phyloP scores from a whole-genome alignment of 441 rosid genomes.

The Corymbia calophylla region DNA sequence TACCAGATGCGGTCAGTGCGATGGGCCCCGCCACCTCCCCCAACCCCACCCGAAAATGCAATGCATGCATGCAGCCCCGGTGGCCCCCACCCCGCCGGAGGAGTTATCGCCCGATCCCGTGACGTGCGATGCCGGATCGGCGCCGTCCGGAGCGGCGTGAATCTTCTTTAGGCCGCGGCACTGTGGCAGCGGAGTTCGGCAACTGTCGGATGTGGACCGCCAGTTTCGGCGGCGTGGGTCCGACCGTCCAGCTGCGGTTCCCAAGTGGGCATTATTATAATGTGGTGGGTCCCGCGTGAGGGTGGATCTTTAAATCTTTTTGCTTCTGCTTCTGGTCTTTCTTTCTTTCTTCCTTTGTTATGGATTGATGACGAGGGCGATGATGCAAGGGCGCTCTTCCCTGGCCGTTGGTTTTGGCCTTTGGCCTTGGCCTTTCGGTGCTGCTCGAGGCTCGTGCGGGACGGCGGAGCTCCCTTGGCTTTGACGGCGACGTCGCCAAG shows the following conservation, averaged over 20 bases:
- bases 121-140: background rate
- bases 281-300: background rate
- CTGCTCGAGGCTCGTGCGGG: background rate
- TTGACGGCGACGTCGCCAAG: background rate
- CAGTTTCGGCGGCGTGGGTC: background rate
- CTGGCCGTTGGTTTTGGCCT: background rate
- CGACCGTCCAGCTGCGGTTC: background rate
- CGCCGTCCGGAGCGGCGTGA: background rate
- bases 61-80: background rate
- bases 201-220: background rate
- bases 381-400: background rate
- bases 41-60: no score
- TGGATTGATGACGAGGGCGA: background rate
- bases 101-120: background rate
- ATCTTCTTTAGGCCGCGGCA: no score
- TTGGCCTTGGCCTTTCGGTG: background rate
- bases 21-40: no score
- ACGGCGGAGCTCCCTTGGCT: background rate
- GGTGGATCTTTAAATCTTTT: no score
- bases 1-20: conserved; percentile 35
- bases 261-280: background rate
- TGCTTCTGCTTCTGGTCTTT: no score
- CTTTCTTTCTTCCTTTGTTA: background rate
- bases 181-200: no score
- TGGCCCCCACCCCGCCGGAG: background rate